phyloP scores from a whole-genome alignment of 192 early-diverging fungal species.

The Haplosporangium gracile region DNA sequence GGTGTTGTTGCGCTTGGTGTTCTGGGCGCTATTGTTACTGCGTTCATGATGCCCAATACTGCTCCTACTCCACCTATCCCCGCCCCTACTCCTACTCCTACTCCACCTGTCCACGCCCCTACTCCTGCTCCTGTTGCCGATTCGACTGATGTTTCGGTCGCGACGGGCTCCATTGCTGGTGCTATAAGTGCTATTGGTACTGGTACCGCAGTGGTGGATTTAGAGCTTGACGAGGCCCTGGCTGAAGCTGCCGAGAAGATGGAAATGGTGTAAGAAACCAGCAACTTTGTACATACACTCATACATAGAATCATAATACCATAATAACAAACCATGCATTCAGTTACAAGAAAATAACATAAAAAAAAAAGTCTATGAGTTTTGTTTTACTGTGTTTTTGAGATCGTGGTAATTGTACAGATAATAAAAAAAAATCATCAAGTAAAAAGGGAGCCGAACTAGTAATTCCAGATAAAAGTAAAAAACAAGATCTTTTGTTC shows the following conservation, averaged over 20 bases:
- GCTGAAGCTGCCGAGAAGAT: slow-evolving; percentile 12
- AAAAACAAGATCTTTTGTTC: not conserved
- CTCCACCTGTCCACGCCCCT: not conserved
- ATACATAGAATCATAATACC: not conserved
- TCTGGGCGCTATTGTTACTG: slow-evolving; percentile 30
- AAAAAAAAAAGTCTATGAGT: not conserved
- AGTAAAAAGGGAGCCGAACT: too few species aligned
- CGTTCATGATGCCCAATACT: slow-evolving; percentile 26
- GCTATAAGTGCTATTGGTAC: too few species aligned
- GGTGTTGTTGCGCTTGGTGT: slow-evolving; percentile 38
- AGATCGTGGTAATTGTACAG: not conserved
- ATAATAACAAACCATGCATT: not conserved
- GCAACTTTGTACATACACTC: not conserved
- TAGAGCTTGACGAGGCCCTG: not conserved
- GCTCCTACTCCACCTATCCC: not conserved
- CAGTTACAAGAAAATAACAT: not conserved
- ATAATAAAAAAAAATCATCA: not conserved
- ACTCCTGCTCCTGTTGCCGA: not conserved
- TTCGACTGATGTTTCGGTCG: not conserved
- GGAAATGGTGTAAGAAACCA: not conserved
- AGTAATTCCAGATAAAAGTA: not conserved
- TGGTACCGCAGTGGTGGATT: not conserved
- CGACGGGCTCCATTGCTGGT: not conserved
- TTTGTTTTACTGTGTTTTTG: not conserved
- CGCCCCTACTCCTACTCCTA: not conserved